phyloP scores from a whole-genome alignment of 169 alveolate species.

The Eimeria praecox region DNA sequence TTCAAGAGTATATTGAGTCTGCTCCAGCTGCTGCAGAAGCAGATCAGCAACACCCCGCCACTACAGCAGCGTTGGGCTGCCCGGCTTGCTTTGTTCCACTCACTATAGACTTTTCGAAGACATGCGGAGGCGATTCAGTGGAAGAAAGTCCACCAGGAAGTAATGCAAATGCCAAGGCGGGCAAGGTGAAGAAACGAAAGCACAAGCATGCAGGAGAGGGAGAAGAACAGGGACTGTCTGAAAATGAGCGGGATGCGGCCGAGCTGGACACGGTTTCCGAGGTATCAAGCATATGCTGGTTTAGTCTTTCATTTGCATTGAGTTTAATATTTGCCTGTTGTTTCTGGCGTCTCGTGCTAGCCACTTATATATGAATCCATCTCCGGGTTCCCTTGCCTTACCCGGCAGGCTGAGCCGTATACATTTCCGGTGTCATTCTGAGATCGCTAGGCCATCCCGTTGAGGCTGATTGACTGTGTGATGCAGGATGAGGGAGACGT shows the following conservation, averaged over 20 bases:
- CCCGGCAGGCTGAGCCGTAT: neutral
- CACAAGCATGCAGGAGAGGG: neutral
- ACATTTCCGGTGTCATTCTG: neutral
- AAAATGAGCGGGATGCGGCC: slow-evolving; percentile 56
- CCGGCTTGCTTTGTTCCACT: slow-evolving; percentile 88
- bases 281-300: neutral
- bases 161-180: slow-evolving; percentile 55
- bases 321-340: neutral
- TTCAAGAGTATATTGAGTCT: slow-evolving; percentile 88
- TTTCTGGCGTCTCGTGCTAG: too few species aligned
- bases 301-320: neutral
- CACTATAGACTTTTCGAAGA: slow-evolving; percentile 84
- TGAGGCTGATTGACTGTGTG: neutral
- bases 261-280: slow-evolving; percentile 23
- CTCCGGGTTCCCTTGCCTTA: neutral
- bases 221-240: slow-evolving; percentile 37
- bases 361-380: neutral
- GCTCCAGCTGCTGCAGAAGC: slow-evolving; percentile 83
- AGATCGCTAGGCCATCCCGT: neutral
- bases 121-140: slow-evolving; percentile 22
- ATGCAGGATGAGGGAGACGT: slow-evolving; percentile 21
- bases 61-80: slow-evolving; percentile 84
- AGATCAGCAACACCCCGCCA: slow-evolving; percentile 19
- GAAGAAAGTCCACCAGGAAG: slow-evolving; percentile 50
- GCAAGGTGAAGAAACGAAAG: slow-evolving; percentile 50